Conservation (phyloP, 257 asterid species). For the Cruciata laevipes region DNA sequence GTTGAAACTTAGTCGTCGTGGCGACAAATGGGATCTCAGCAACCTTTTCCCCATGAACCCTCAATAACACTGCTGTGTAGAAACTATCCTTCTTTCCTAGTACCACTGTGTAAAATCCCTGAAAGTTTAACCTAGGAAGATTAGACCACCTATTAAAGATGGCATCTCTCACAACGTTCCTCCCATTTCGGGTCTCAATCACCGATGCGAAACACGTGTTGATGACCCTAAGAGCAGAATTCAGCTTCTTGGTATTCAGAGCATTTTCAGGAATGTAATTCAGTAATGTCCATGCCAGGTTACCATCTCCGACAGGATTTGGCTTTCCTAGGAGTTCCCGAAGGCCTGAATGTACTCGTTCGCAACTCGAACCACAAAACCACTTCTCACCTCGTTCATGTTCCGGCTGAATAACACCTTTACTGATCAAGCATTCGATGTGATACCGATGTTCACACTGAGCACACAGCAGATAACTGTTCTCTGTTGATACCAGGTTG, state of each 20-base stretch:
- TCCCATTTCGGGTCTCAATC: conserved; percentile 53
- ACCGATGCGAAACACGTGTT: conserved; percentile 82
- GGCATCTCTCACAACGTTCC: conserved; percentile 78
- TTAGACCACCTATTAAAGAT: conserved; percentile 75
- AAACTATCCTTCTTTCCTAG: conserved; percentile 66
- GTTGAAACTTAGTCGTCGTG: conserved; percentile 72
- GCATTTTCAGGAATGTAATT: conserved; percentile 23
- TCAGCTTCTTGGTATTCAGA: conserved; percentile 39
- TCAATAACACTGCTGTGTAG: conserved; percentile 60
- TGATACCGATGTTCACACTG: conserved; percentile 81
- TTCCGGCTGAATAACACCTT: conserved; percentile 24
- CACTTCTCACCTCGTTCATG: conserved; percentile 6
- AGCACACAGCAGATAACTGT: conserved; percentile 32
- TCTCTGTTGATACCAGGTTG: conserved; percentile 28
- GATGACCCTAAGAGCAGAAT: conserved; percentile 70
- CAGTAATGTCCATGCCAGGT: conserved; percentile 68
- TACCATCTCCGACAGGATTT: conserved; percentile 39
- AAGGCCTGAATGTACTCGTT: conserved; percentile 62
- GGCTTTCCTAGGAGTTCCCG: conserved; percentile 46
- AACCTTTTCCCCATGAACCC: conserved; percentile 71
- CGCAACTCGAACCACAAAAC: conserved; percentile 63
- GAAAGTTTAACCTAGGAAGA: conserved; percentile 67
- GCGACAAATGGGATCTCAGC: conserved; percentile 93
- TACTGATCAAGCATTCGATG: conserved; percentile 44
- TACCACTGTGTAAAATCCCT: conserved; percentile 72